Percentiles rank a stretch among this genome's conserved stretches.
Conservation (phyloP, 176 grass and related monocot genomes). For the Paspalum vaginatum region DNA sequence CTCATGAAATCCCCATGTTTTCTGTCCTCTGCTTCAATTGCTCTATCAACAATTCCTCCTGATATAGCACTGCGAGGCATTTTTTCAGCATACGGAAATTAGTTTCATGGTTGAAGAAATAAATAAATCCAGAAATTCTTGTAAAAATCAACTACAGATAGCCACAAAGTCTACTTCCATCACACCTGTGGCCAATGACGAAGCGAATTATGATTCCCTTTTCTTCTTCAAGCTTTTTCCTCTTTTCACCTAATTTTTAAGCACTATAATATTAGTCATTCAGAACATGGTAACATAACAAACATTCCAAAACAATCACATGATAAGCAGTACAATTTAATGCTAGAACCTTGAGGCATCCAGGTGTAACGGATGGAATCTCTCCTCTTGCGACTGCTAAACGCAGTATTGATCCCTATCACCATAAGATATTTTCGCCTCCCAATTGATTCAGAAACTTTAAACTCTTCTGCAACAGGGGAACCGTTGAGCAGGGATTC, state of each 20-base stretch:
- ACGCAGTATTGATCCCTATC: conserved; percentile 91
- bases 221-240: conserved; percentile 89
- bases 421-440: conserved; percentile 87
- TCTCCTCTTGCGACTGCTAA: conserved; percentile 90
- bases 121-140: neutral
- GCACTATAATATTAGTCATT: conserved; percentile 18
- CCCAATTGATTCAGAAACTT: conserved; percentile 58
- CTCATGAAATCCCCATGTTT: conserved; percentile 80
- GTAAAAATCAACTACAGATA: conserved; percentile 1
- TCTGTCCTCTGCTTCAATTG: conserved; percentile 75
- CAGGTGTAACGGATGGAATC: conserved; percentile 97
- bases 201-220: conserved; percentile 91
- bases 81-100: neutral
- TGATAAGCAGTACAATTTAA: neutral
- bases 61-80: conserved; percentile 60
- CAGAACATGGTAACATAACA: neutral
- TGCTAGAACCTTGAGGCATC: conserved; percentile 88
- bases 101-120: neutral
- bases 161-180: neutral
- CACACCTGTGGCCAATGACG: conserved; percentile 94
- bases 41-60: conserved; percentile 73
- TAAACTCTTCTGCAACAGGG: conserved; percentile 71
- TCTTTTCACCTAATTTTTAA: conserved; percentile 75
- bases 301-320: neutral
- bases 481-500: conserved; percentile 81